Evolutionary conservation across 305 asterid genomes (phyloP), one percentile per base, ranked within the genome.

Genomic region (Fraxinus paxiana): DNA sequence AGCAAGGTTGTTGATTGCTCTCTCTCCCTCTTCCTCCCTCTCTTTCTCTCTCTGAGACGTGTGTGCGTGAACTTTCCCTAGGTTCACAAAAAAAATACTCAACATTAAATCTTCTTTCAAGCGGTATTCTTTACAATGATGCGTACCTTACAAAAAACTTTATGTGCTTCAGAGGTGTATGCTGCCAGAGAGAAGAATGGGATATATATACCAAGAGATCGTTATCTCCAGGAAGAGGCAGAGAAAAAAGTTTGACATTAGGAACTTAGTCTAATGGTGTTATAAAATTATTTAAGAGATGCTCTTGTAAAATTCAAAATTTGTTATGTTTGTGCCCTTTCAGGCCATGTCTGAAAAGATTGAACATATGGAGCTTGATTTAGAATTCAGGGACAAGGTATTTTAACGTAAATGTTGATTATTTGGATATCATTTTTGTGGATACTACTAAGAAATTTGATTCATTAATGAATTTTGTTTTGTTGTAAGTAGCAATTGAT

Each of bases 401-500:
- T 73, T 43, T 75, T 17, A 56, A 75, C 20, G 46, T 43, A 34
- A 46, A 30, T 26, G 6, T 28, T 22, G 17, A 35, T 63, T 30
- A 17, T 18, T 38, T 63, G 28, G 28, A 51, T 74, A 9, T 72
- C 17, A 30, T 31, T 77, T 41, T 4, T 6, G 13, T 79, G 18
- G 33, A 59, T 37, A 26, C 67, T 80, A 34, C 33, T 56, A 74
- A 74, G 79, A 80, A 51, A 22, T 34, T 73, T 59, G 75, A 77
- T 43, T 41, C 73, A 38, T 38, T 38, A 26, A 26, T 77, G 30
- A 76, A 15, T 30, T 69, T 26, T 20, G 37, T 37, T 17, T 63
- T 73, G 59, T 83, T 79, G 28, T 48, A 82, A 78, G 77, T 84
- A 90, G 92, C 82, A 88, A 87, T 34, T 88, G 77, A 78, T 69